phyloP scores from a whole-genome alignment of 495 filamentous ascomycete genomes.

The Aspergillus ellipticus region DNA sequence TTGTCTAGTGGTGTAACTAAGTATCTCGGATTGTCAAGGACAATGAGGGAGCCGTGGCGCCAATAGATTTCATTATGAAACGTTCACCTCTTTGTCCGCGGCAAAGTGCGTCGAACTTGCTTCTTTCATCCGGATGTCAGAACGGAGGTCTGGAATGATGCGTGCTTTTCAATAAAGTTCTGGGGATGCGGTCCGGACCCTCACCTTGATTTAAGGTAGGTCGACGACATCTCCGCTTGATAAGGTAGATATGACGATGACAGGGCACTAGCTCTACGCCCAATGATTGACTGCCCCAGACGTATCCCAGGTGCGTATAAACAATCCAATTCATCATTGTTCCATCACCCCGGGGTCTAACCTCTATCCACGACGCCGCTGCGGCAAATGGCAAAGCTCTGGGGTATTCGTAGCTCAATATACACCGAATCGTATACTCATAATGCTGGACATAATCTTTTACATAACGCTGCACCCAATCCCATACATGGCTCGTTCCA shows the following conservation, averaged over 20 bases:
- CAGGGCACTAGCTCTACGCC: too few relatives aligned
- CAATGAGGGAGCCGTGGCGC: neutral
- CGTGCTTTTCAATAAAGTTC: neutral
- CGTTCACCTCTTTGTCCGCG: neutral
- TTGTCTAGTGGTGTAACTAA: neutral
- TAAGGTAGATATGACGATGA: too few relatives aligned
- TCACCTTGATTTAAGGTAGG: too few relatives aligned
- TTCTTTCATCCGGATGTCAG: neutral
- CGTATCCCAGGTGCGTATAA: neutral
- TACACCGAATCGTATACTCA: constrained; percentile 18
- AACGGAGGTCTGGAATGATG: neutral
- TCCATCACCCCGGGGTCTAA: neutral
- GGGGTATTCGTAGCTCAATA: constrained; percentile 17
- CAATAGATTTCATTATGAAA: neutral
- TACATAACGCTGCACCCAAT: constrained; percentile 87
- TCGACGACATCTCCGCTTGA: too few relatives aligned
- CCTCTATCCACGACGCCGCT: neutral
- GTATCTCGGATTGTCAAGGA: neutral
- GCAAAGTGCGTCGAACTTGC: neutral
- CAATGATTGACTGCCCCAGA: neutral
- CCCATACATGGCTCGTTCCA: constrained; percentile 98
- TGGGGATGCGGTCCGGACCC: too few relatives aligned
- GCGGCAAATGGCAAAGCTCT: neutral
- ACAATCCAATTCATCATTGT: neutral
- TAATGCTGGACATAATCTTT: constrained; percentile 17